Evolutionary conservation across 208 protist species (phyloP), one percentile per base, ranked within the genome.

Genomic region (Leishmania tropica): DNA sequence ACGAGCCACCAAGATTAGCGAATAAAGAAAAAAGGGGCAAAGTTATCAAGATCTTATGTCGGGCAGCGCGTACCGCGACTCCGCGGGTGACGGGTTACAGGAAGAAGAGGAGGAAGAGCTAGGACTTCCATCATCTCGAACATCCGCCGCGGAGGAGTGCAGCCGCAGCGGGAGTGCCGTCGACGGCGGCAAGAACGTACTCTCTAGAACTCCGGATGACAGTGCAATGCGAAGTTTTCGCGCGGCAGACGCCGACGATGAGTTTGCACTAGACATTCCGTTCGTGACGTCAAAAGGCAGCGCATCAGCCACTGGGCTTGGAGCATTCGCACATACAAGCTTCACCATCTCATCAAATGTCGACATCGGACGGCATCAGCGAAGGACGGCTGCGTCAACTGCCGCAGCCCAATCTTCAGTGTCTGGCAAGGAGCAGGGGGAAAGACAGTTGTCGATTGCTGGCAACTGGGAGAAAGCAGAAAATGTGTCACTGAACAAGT

Each of bases 21-120:
- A 74, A 28, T 74, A 54, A 62, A 3, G 19, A 53, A 51, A 31
- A 56, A 75, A 35, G 51, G 19, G 47, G 21, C 6, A n/a, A 60
- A 45, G 51, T 51, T 76, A 17, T 62, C 31, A 62, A 15, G 17
- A 45, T 42, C 73, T 76, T 45, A 80, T 80, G 76, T 56, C 64
- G 1, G 24, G 42, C 76, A 47, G n/a, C 28, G 1, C 76, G 19
- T n/a, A 10, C 54, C 60, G 45, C 21, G 42, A 73, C 64, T 19
- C 40, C 40, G 45, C 45, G 31, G 45, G 2, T 51, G 28, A 47
- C n/a, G 42, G n/a, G 62, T 28, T 53, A 53, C n/a, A 90, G 31
- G 89, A 94, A 56, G 88, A 94, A 67, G 91, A 92, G 62, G 82
- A 89, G 45, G 84, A 87, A 58, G 83, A 87, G 62, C 65, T 87